Conservation (phyloP, 2,329 filamentous ascomycete species). For the Geosmithia putterillii region DNA sequence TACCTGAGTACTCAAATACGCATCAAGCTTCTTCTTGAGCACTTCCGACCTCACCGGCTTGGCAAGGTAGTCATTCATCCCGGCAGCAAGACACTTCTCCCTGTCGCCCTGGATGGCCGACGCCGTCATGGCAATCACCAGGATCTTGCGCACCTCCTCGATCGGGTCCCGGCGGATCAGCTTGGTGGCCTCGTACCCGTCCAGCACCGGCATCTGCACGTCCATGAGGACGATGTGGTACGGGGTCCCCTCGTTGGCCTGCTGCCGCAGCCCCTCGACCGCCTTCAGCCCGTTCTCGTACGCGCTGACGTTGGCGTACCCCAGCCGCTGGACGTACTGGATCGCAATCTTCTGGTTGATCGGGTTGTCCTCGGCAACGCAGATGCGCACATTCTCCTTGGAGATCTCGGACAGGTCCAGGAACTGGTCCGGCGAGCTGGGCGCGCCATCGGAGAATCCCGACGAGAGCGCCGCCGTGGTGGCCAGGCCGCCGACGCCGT, state of each 20-base stretch:
- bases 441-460: slow-evolving; percentile 18
- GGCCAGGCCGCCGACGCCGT: not conserved
- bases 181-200: slow-evolving; percentile 85
- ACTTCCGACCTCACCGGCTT: slow-evolving; percentile 89
- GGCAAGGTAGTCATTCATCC: slow-evolving; percentile 95
- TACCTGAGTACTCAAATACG: slow-evolving; percentile 33
- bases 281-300: slow-evolving; percentile 85
- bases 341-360: slow-evolving; percentile 94
- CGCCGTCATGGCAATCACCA: slow-evolving; percentile 97
- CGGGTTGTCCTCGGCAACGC: slow-evolving; percentile 88
- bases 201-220: slow-evolving; percentile 88
- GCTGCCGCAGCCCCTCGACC: slow-evolving; percentile 69
- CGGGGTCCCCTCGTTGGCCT: slow-evolving; percentile 57
- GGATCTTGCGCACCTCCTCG: slow-evolving; percentile 63
- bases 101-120: slow-evolving; percentile 88
- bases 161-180: slow-evolving; percentile 66
- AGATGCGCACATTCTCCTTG: slow-evolving; percentile 70
- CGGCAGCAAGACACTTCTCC: slow-evolving; percentile 88
- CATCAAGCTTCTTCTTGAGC: slow-evolving; percentile 67
- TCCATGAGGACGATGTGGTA: slow-evolving; percentile 94
- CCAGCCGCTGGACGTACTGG: slow-evolving; percentile 76
- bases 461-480: not conserved
- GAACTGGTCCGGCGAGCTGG: slow-evolving; percentile 30
- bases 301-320: slow-evolving; percentile 70
- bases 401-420: slow-evolving; percentile 62